Evolutionary conservation across 2,329 filamentous ascomycete genomes (phyloP).

Genomic region (Aspergillus cejpii): DNA sequence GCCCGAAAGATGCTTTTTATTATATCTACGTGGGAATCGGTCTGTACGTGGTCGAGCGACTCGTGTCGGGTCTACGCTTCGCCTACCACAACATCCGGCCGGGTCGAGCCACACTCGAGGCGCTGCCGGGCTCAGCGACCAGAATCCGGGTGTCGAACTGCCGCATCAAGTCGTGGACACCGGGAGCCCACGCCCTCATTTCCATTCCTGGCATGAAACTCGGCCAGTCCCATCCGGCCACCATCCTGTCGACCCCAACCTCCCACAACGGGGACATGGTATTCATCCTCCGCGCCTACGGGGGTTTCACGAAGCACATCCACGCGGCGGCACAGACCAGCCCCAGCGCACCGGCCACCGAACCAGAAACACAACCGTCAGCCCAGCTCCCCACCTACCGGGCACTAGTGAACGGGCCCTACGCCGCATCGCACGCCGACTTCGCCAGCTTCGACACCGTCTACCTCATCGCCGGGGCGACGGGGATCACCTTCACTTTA

Average conservation of each 20-base stretch:
- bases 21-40: too few relatives aligned
- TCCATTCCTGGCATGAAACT: constrained; percentile 5
- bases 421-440: constrained; percentile 8
- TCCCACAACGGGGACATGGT: constrained; percentile 9
- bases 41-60: too few relatives aligned
- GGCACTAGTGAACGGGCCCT: constrained; percentile 8
- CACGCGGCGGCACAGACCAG: background rate
- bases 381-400: too few relatives aligned
- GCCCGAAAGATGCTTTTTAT: too few relatives aligned
- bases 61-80: constrained; percentile 15
- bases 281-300: constrained; percentile 9
- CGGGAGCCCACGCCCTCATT: constrained; percentile 15
- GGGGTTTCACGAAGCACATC: constrained; percentile 7
- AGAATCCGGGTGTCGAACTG: constrained; percentile 31
- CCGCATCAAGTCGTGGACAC: constrained; percentile 31
- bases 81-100: constrained; percentile 29
- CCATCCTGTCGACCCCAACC: constrained; percentile 9
- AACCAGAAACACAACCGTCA: too few relatives aligned
- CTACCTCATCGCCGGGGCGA: constrained; percentile 6
- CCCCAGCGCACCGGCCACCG: too few relatives aligned
- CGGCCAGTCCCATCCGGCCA: constrained; percentile 12
- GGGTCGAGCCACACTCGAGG: constrained; percentile 20
- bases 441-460: constrained; percentile 10
- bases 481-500: constrained; percentile 10
- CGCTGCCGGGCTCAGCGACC: constrained; percentile 33